Percentiles rank a stretch among this genome's conserved stretches.
These are phyloP conservation scores for Diaporthe sp. DNA, from an alignment of 2,329 filamentous ascomycete genomes.

Conservation along the genomic window DNA sequence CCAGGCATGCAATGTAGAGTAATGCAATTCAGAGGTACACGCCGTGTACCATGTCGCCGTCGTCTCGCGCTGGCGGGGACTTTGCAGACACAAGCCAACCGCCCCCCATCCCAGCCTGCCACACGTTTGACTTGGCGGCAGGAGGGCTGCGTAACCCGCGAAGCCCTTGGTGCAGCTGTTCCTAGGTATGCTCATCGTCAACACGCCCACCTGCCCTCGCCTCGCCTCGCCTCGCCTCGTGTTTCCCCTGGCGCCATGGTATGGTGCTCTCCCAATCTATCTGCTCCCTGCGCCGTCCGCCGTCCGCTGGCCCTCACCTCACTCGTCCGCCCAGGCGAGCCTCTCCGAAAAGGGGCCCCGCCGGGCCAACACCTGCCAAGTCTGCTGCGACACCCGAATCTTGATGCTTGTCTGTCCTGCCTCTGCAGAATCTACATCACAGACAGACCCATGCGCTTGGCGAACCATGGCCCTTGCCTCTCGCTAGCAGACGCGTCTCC, in stretches of 20 bases:
- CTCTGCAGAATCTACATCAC: constrained; percentile 20
- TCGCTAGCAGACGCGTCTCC: constrained; percentile 14
- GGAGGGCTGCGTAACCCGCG: constrained; percentile 14
- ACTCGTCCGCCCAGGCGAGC: neutral
- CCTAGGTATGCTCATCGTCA: neutral
- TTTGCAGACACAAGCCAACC: neutral
- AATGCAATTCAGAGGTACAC: neutral
- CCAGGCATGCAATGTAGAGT: neutral
- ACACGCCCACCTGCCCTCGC: neutral
- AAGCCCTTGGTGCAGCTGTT: neutral
- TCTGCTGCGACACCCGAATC: constrained; percentile 34
- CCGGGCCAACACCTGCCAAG: constrained; percentile 33
- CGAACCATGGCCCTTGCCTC: constrained; percentile 29
- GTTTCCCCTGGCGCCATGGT: constrained; percentile 18
- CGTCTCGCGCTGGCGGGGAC: constrained; percentile 5
- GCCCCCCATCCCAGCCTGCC: constrained; percentile 19
- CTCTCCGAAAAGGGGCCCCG: constrained; percentile 2
- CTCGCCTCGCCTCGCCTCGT: constrained; percentile 10
- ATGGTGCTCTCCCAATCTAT: neutral
- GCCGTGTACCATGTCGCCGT: neutral
- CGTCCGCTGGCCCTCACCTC: neutral
- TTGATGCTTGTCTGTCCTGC: constrained; percentile 14
- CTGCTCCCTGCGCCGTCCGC: neutral
- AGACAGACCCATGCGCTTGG: constrained; percentile 31
- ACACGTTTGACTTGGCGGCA: constrained; percentile 39